Percentiles rank a stretch among this genome's conserved stretches.
These are phyloP conservation scores for Penicillium sp. DNA, from an alignment of 2,329 filamentous ascomycete species.

Conservation along the genomic window DNA sequence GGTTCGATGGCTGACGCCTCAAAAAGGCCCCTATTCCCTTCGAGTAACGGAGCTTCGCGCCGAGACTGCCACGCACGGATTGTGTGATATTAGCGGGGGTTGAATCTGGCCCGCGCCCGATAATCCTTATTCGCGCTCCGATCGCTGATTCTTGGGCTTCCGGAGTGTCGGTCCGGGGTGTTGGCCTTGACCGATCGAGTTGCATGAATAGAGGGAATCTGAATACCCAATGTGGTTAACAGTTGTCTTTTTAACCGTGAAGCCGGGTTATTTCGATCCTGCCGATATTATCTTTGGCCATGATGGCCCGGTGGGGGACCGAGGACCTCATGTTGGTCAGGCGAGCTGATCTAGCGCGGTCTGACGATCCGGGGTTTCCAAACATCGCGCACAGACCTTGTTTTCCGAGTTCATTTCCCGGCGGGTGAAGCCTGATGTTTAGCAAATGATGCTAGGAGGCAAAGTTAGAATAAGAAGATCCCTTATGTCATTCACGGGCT, in stretches of 20 bases:
- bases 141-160: not conserved
- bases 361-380: not conserved
- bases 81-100: not conserved
- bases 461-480: too few species aligned
- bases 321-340: not conserved
- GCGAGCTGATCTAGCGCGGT: not conserved
- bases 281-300: not conserved
- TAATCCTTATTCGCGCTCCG: not conserved
- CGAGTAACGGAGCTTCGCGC: slow-evolving; percentile 10
- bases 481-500: too few species aligned
- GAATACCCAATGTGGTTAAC: not conserved
- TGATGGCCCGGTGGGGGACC: not conserved
- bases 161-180: not conserved
- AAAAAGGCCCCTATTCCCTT: slow-evolving; percentile 14
- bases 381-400: not conserved
- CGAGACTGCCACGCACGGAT: not conserved
- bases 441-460: too few species aligned
- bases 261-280: not conserved
- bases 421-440: too few species aligned
- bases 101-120: not conserved
- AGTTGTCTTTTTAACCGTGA: not conserved
- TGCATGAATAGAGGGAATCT: not conserved
- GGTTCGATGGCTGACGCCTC: not conserved
- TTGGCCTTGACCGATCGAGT: slow-evolving; percentile 3
- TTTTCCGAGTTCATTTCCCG: not conserved